Conservation (phyloP, 257 asterid genomes). For the Plantago elongata region DNA sequence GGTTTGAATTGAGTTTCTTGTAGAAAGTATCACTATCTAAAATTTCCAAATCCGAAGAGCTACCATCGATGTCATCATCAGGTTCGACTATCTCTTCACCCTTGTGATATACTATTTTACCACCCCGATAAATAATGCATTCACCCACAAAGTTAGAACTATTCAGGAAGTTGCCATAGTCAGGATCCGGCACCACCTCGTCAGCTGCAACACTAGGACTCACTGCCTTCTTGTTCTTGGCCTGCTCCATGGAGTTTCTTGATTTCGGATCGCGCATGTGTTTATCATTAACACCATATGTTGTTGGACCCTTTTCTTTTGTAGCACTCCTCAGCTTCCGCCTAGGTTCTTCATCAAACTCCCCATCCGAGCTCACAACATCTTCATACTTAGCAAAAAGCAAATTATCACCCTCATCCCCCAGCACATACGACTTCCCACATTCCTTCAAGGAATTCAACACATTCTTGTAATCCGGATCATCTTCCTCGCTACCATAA, state of each 20-base stretch:
- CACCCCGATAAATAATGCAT: neutral
- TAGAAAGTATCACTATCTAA: conserved; percentile 15
- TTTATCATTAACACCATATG: too few species aligned
- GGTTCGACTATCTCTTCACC: neutral
- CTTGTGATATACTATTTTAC: conserved; percentile 5
- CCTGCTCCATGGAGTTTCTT: neutral
- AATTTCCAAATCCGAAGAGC: conserved; percentile 26
- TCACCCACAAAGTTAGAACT: neutral
- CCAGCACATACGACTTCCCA: conserved; percentile 20
- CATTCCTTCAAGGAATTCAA: conserved; percentile 15
- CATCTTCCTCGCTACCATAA: conserved; percentile 10
- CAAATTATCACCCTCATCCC: conserved; percentile 1
- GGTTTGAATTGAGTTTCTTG: conserved; percentile 12
- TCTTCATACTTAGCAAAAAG: conserved; percentile 19
- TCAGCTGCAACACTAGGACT: neutral
- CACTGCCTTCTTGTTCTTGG: conserved; percentile 14
- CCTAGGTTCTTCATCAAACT: conserved; percentile 16
- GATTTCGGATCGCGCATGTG: too few species aligned
- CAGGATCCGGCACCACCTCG: conserved; percentile 12
- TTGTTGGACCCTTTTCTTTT: neutral
- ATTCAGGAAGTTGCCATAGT: neutral
- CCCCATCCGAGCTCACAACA: conserved; percentile 14
- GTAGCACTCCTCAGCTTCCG: conserved; percentile 19
- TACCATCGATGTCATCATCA: conserved; percentile 18
- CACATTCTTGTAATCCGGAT: conserved; percentile 21